Evolutionary conservation across 1,284 basidiomycete genomes (phyloP).

Genomic region (Tilletiopsis washingtonensis): DNA sequence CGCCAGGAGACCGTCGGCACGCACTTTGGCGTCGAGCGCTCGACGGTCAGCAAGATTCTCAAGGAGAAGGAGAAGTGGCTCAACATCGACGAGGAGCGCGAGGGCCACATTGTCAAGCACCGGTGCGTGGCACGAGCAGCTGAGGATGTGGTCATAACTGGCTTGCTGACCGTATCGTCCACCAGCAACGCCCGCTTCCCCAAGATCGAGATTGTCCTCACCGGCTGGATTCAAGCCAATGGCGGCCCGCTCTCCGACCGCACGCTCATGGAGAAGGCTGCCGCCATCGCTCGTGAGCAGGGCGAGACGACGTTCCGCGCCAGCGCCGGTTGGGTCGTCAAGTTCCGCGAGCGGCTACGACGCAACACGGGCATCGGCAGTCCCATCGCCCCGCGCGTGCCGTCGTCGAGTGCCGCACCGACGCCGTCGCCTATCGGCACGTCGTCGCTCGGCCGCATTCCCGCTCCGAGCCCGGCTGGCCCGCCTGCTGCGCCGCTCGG

Average conservation of each 20-base stretch:
- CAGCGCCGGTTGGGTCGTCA: constrained; percentile 80
- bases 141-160: no score
- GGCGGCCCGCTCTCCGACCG: constrained; percentile 61
- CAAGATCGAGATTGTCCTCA: constrained; percentile 61
- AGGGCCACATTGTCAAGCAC: constrained; percentile 27
- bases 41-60: constrained; percentile 86
- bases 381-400: no score
- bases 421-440: no score
- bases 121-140: constrained; percentile 1
- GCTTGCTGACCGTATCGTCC: neutral
- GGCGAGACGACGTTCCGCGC: constrained; percentile 66
- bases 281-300: constrained; percentile 58
- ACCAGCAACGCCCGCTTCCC: constrained; percentile 55
- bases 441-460: no score
- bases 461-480: no score
- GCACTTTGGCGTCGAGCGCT: constrained; percentile 69
- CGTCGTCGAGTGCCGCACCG: no score
- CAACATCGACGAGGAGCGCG: constrained; percentile 50
- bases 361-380: no score
- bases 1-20: constrained; percentile 57
- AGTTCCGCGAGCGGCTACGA: constrained; percentile 52
- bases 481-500: no score
- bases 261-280: constrained; percentile 63
- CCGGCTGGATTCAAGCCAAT: constrained; percentile 56
- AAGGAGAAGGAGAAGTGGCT: constrained; percentile 76